phyloP scores from a whole-genome alignment of 129 eudicot species.

The Deinandra increscens region DNA sequence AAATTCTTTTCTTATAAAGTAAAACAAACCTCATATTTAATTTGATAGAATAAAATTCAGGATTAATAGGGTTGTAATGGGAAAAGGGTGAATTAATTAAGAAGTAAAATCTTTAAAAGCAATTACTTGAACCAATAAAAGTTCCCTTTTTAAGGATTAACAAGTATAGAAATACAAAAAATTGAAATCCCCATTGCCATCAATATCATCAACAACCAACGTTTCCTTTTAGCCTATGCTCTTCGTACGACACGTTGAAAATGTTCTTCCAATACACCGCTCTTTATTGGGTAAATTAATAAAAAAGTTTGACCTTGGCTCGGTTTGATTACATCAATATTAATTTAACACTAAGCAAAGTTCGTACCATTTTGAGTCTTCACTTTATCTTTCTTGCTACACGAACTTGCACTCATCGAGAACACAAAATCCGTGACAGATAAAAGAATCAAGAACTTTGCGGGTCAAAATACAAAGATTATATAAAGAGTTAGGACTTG shows the following conservation, averaged over 20 bases:
- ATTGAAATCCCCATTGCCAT: neutral
- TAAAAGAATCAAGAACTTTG: neutral
- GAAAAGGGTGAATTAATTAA: neutral
- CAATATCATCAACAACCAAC: conserved; percentile 34
- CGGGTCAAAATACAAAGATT: too few relatives aligned
- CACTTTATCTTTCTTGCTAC: neutral
- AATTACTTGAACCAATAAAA: conserved; percentile 1
- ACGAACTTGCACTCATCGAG: neutral
- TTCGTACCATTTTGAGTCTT: neutral
- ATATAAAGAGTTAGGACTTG: too few relatives aligned
- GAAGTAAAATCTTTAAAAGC: neutral
- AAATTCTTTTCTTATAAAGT: too few relatives aligned
- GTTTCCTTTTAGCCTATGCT: neutral
- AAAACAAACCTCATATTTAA: too few relatives aligned
- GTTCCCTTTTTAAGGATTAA: neutral
- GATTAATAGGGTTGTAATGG: neutral
- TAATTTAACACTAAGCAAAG: neutral
- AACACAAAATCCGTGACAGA: neutral
- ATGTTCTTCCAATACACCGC: neutral
- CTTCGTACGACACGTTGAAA: conserved; percentile 12
- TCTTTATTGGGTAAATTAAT: neutral
- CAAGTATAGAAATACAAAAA: neutral
- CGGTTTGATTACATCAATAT: neutral
- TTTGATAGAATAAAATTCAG: too few relatives aligned
- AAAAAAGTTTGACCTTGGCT: neutral